A percentile compares a stretch with the other conserved stretches of the same genome.
phyloP scores from a whole-genome alignment of 495 filamentous ascomycete genomes.

The Podospora tetraspora region DNA sequence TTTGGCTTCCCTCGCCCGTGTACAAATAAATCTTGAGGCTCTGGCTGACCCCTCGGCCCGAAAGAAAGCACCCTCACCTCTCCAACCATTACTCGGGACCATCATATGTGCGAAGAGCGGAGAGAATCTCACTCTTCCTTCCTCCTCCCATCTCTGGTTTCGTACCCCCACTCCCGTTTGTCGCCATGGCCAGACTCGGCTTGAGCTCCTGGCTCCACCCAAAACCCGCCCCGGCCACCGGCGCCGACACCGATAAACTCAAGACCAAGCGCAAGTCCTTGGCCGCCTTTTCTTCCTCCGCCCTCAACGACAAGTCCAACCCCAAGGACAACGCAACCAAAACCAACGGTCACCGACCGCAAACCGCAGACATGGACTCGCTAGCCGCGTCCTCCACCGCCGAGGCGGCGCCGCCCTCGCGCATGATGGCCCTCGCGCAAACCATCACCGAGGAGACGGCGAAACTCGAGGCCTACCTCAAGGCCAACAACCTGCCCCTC shows the following conservation, averaged over 20 bases:
- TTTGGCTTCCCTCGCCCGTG: not conserved
- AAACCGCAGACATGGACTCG: not conserved
- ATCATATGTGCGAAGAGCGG: not conserved
- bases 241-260: not conserved
- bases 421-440: constrained; percentile 34
- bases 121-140: not conserved
- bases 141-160: not conserved
- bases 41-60: not conserved
- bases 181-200: not conserved
- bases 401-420: constrained; percentile 22
- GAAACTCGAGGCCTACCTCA: constrained; percentile 39
- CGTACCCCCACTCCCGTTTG: not conserved
- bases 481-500: constrained; percentile 30
- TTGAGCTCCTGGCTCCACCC: not conserved
- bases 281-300: not conserved
- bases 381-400: not conserved
- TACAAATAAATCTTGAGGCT: not conserved
- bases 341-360: not conserved
- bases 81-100: not conserved
- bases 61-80: not conserved
- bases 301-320: not conserved
- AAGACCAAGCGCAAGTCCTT: not conserved
- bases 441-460: constrained; percentile 37
- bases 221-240: not conserved
- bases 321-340: not conserved